These are phyloP conservation scores for Pleodorina starrii DNA, from an alignment of 139 green algal genomes.

Conservation along the genomic window DNA sequence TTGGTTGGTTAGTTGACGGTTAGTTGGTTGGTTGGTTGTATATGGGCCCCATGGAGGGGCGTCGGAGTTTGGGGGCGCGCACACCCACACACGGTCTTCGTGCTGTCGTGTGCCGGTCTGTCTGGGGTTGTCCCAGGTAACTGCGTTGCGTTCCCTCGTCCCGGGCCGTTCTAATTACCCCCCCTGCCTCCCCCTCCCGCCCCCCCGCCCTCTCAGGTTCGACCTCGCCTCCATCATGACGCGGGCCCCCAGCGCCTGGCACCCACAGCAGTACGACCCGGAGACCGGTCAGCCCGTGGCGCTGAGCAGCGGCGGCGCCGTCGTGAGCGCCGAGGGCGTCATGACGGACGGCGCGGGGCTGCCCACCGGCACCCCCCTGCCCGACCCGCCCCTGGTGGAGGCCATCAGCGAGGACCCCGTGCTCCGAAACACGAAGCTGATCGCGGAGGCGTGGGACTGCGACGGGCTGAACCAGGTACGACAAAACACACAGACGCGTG, in stretches of 20 bases:
- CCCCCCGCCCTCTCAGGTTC: conserved; percentile 78
- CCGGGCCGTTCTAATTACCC: too few species aligned
- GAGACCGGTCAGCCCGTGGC: conserved; percentile 36
- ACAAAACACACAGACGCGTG: too few species aligned
- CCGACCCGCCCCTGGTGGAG: conserved; percentile 92
- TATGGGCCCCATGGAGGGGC: too few species aligned
- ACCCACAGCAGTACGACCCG: conserved; percentile 60
- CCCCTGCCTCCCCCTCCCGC: not conserved
- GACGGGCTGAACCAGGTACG: conserved; percentile 96
- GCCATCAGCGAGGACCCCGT: conserved; percentile 93
- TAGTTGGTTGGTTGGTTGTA: not conserved
- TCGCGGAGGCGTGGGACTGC: conserved; percentile 99
- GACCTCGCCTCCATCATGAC: conserved; percentile 98
- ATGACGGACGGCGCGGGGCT: conserved; percentile 85
- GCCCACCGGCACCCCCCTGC: conserved; percentile 91
- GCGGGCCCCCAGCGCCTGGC: conserved; percentile 86
- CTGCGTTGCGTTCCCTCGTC: too few species aligned
- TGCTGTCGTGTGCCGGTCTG: too few species aligned
- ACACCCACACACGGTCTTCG: too few species aligned
- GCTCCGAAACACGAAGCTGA: conserved; percentile 93
- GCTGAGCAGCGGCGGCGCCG: conserved; percentile 19
- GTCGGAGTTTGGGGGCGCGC: too few species aligned
- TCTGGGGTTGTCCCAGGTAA: too few species aligned
- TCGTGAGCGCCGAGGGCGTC: conserved; percentile 37
- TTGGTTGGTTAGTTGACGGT: not conserved